Percentiles rank a stretch among this genome's conserved stretches.
phyloP scores from a whole-genome alignment of 2,329 filamentous ascomycete species.

The Fusarium bulbicola region DNA sequence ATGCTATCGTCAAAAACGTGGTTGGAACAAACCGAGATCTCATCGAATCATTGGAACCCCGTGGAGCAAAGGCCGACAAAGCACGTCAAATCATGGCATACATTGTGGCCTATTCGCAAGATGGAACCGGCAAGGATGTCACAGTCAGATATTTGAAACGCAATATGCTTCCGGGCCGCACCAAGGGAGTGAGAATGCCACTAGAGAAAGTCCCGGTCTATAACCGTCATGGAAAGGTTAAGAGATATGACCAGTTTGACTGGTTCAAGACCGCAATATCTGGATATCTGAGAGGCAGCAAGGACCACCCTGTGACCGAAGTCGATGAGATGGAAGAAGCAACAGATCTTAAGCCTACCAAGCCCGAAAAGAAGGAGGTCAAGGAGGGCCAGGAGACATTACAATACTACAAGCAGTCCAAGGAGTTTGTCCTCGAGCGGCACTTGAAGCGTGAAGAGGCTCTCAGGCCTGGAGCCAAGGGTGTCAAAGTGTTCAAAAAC shows the following conservation, averaged over 20 bases:
- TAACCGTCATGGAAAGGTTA: slow-evolving; percentile 79
- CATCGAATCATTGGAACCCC: slow-evolving; percentile 80
- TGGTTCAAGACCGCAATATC: slow-evolving; percentile 88
- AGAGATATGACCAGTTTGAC: slow-evolving; percentile 79
- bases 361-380: slow-evolving; percentile 76
- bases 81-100: slow-evolving; percentile 92
- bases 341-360: slow-evolving; percentile 77
- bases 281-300: slow-evolving; percentile 67
- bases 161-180: slow-evolving; percentile 84
- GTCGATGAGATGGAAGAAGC: slow-evolving; percentile 83
- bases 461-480: slow-evolving; percentile 71
- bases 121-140: slow-evolving; percentile 93
- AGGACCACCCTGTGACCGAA: slow-evolving; percentile 66
- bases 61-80: slow-evolving; percentile 83
- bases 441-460: slow-evolving; percentile 95
- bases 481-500: slow-evolving; percentile 78
- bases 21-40: slow-evolving; percentile 78
- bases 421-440: slow-evolving; percentile 84
- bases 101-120: slow-evolving; percentile 80
- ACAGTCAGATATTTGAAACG: slow-evolving; percentile 90
- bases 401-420: slow-evolving; percentile 86
- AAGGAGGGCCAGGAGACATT: slow-evolving; percentile 83
- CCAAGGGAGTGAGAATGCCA: slow-evolving; percentile 83
- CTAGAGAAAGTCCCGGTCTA: slow-evolving; percentile 84
- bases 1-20: slow-evolving; percentile 74